Evolutionary conservation across 257 asterid genomes (phyloP).

Genomic region (Buddleja alternifolia): DNA sequence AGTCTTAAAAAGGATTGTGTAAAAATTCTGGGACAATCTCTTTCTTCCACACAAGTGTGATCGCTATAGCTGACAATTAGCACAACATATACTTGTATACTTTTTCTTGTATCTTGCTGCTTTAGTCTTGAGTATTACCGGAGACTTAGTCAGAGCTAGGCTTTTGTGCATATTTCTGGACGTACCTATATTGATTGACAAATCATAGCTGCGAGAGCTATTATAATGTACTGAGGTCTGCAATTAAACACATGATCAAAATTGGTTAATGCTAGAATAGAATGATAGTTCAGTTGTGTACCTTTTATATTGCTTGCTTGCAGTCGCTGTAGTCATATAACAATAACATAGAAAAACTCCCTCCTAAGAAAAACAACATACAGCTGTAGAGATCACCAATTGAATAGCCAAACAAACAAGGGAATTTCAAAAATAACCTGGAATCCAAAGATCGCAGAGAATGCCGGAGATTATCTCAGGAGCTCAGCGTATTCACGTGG

Average conservation of each 20-base stretch:
- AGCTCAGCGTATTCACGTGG: slow-evolving; percentile 86
- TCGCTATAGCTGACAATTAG: neutral
- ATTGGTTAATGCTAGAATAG: slow-evolving; percentile 26
- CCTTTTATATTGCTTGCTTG: no score
- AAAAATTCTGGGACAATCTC: neutral
- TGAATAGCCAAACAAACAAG: no score
- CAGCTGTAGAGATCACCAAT: no score
- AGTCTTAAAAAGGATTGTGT: neutral
- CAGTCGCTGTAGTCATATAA: no score
- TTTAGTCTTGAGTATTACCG: neutral
- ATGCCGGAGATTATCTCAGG: slow-evolving; percentile 95
- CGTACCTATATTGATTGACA: slow-evolving; percentile 14
- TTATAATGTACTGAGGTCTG: slow-evolving; percentile 19
- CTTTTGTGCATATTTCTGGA: neutral
- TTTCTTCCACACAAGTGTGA: slow-evolving; percentile 10
- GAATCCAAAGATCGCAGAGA: no score
- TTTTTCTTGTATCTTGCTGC: neutral
- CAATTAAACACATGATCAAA: slow-evolving; percentile 18
- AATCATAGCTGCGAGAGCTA: slow-evolving; percentile 14
- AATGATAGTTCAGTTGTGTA: no score
- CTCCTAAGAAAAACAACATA: no score
- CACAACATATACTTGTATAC: no score
- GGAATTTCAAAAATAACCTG: no score
- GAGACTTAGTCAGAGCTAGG: neutral
- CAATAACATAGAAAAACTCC: no score